Evolutionary conservation across 2,329 filamentous ascomycete genomes (phyloP).

Genomic region (Leptographium galeiforme): DNA sequence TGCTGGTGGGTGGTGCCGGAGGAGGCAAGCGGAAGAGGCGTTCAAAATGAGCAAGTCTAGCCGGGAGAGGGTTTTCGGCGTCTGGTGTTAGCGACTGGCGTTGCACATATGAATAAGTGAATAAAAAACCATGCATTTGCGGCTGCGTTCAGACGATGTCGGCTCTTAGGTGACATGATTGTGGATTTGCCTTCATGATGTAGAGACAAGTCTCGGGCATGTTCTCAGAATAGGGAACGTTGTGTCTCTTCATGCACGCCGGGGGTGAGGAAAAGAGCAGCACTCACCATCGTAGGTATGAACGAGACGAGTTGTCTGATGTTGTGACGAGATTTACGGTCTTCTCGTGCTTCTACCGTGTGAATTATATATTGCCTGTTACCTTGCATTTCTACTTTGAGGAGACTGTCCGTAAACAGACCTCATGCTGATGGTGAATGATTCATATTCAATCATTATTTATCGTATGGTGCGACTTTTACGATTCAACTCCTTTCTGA

Average conservation of each 20-base stretch:
- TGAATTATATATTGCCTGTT: too few species aligned
- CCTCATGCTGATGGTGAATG: constrained; percentile 1
- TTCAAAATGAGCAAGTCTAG: neutral
- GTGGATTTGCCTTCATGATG: constrained; percentile 6
- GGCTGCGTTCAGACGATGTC: constrained; percentile 12
- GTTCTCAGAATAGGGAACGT: constrained; percentile 12
- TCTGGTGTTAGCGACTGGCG: neutral
- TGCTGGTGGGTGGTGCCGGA: constrained; percentile 14
- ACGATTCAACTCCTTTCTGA: too few species aligned
- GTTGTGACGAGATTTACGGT: too few species aligned
- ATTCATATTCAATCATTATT: constrained; percentile 6
- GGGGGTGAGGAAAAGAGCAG: neutral
- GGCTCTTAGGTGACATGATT: constrained; percentile 11
- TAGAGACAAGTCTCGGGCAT: neutral
- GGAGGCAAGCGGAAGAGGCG: neutral
- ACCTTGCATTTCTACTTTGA: neutral
- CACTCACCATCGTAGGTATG: neutral
- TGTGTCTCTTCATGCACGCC: constrained; percentile 9
- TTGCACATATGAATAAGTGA: neutral
- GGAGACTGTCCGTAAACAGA: neutral
- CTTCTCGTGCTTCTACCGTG: too few species aligned
- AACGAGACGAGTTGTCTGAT: too few species aligned
- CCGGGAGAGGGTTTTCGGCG: neutral
- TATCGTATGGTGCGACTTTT: too few species aligned
- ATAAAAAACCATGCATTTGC: neutral